Evolutionary conservation across 768 basidiomycete species (phyloP).

Genomic region (Podaxis pistillaris): DNA sequence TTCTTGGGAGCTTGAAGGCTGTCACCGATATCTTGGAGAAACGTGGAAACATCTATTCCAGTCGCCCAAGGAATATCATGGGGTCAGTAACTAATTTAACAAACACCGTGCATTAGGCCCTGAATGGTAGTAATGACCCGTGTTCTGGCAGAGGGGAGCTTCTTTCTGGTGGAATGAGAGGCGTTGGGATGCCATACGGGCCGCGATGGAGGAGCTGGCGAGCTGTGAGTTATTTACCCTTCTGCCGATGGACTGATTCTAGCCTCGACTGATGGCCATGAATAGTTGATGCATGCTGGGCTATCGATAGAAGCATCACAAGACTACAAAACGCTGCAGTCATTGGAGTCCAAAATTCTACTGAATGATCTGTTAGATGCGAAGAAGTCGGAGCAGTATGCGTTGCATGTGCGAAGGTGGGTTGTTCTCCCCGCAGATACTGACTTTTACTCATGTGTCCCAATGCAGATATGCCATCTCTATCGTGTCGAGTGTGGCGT

Average conservation of each 20-base stretch:
- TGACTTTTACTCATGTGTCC: slow-evolving; percentile 13
- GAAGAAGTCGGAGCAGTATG: slow-evolving; percentile 15
- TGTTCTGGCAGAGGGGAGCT: slow-evolving; percentile 25
- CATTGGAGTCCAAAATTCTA: slow-evolving; percentile 22
- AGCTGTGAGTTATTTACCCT: slow-evolving; percentile 21
- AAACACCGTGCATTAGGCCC: neutral
- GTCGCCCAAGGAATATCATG: slow-evolving; percentile 31
- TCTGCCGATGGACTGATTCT: slow-evolving; percentile 10
- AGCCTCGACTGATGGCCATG: neutral
- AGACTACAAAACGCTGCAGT: slow-evolving; percentile 24
- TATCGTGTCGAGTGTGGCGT: slow-evolving; percentile 22
- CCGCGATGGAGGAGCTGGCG: slow-evolving; percentile 32
- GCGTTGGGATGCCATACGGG: slow-evolving; percentile 31
- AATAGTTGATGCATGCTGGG: slow-evolving; percentile 26
- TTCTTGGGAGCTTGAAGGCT: slow-evolving; percentile 27
- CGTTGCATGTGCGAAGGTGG: slow-evolving; percentile 21
- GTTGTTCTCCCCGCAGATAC: neutral
- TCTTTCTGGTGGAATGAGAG: slow-evolving; percentile 30
- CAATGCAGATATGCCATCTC: slow-evolving; percentile 24
- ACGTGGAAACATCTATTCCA: slow-evolving; percentile 31
- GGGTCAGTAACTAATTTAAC: slow-evolving; percentile 19
- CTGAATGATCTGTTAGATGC: slow-evolving; percentile 21
- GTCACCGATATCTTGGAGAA: slow-evolving; percentile 33
- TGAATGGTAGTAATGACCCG: neutral
- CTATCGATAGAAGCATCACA: slow-evolving; percentile 25